A percentile compares a stretch with the other conserved stretches of the same genome.
phyloP scores from a whole-genome alignment of 1,284 basidiomycete genomes.

The Boletus semigastroideus region DNA sequence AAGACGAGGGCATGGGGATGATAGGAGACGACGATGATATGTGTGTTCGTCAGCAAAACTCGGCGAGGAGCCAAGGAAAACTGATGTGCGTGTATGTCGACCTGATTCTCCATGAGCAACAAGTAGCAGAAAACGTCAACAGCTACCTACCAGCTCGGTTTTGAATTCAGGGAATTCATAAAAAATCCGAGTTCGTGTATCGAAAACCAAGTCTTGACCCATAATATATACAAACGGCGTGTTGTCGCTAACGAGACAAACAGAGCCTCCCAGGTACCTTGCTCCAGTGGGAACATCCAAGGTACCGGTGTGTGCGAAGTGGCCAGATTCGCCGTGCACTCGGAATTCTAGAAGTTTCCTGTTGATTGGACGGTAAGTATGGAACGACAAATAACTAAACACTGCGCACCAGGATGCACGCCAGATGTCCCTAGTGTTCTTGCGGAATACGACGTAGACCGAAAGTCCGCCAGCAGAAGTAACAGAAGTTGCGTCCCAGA shows the following conservation, averaged over 20 bases:
- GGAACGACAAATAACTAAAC: too few species aligned
- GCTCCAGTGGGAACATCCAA: too few species aligned
- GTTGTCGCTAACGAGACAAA: too few species aligned
- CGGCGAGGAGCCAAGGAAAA: not conserved
- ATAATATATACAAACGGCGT: too few species aligned
- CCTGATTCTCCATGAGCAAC: not conserved
- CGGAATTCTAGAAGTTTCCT: too few species aligned
- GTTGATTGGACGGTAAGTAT: too few species aligned
- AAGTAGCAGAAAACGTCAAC: not conserved
- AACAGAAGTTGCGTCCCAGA: constrained; percentile 10
- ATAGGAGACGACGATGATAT: constrained; percentile 3
- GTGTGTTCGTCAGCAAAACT: constrained; percentile 7
- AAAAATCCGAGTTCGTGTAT: constrained; percentile 8
- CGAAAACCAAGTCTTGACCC: not conserved
- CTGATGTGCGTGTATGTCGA: not conserved
- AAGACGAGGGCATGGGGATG: too few species aligned
- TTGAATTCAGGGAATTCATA: not conserved
- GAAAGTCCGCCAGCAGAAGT: constrained; percentile 1
- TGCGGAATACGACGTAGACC: constrained; percentile 3
- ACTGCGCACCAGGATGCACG: not conserved
- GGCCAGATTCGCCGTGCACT: too few species aligned
- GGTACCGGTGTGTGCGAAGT: too few species aligned
- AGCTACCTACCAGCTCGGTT: not conserved
- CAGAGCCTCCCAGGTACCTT: too few species aligned
- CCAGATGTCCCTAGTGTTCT: not conserved